phyloP scores from a whole-genome alignment of 2,329 filamentous ascomycete species.

The Scleromitrula shiraiana region DNA sequence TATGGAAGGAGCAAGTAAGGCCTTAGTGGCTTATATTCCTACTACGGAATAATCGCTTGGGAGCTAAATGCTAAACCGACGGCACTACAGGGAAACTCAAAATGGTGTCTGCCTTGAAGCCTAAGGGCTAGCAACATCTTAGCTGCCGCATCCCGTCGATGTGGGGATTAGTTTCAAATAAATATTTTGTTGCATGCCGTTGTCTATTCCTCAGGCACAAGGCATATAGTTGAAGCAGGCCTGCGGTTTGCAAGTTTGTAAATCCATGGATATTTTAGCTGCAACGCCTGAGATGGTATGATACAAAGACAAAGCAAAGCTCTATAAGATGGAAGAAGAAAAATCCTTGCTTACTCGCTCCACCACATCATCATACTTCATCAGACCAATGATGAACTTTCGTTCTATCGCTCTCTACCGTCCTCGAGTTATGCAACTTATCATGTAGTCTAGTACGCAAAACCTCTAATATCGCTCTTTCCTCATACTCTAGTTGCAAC shows the following conservation, averaged over 20 bases:
- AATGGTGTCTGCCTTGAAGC: not conserved
- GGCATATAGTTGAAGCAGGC: no score
- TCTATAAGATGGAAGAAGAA: not conserved
- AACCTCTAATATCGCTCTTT: conserved; percentile 18
- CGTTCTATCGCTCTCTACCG: not conserved
- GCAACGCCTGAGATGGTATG: no score
- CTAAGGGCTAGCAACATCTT: not conserved
- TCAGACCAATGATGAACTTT: conserved; percentile 1
- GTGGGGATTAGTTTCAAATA: not conserved
- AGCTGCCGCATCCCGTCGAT: not conserved
- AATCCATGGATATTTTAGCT: no score
- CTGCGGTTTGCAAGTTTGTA: no score
- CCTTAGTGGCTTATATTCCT: conserved; percentile 56
- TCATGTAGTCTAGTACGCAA: conserved; percentile 14
- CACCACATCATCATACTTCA: not conserved
- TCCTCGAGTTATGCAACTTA: not conserved
- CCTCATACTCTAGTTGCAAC: conserved; percentile 18
- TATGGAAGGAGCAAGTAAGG: conserved; percentile 83
- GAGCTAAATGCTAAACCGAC: no score
- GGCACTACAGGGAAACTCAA: not conserved
- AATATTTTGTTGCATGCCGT: conserved; percentile 8
- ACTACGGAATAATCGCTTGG: conserved; percentile 11
- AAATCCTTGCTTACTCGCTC: not conserved
- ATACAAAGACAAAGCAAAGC: not conserved
- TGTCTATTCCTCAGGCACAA: conserved; percentile 4